Evolutionary conservation across 2,329 filamentous ascomycete genomes (phyloP).

Genomic region (Neofusicoccum laricinum): DNA sequence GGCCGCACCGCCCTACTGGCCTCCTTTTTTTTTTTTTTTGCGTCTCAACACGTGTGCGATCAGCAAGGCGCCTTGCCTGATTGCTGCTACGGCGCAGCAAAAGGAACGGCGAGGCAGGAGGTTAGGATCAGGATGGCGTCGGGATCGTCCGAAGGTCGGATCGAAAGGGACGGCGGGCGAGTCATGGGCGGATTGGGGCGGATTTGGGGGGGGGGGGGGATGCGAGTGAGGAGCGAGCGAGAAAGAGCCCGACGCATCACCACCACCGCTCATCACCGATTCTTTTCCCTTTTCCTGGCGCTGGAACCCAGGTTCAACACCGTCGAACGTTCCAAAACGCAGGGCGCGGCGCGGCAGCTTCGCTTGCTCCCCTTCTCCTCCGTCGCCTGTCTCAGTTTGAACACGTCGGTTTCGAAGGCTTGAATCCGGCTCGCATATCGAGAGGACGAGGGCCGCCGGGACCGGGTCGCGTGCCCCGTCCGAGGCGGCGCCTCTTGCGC

Average conservation of each 20-base stretch:
- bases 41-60: neutral
- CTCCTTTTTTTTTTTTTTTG: neutral
- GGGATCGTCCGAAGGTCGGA: conserved; percentile 2
- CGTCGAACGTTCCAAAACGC: neutral
- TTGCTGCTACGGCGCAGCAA: neutral
- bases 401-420: neutral
- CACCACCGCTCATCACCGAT: neutral
- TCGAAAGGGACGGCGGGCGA: neutral
- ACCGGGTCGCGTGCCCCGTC: neutral
- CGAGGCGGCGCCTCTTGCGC: neutral
- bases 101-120: neutral
- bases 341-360: neutral
- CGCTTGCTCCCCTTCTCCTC: neutral
- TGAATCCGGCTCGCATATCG: neutral
- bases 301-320: too few species aligned
- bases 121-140: neutral
- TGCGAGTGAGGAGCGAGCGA: neutral
- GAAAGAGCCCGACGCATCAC: neutral
- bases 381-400: neutral
- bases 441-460: neutral
- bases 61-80: neutral
- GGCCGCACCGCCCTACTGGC: too few species aligned
- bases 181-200: neutral
- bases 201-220: neutral
- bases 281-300: too few species aligned